Base-by-base conservation (phyloP, 345 rosid genomes). In the Gossypioides kirkii region DNA sequence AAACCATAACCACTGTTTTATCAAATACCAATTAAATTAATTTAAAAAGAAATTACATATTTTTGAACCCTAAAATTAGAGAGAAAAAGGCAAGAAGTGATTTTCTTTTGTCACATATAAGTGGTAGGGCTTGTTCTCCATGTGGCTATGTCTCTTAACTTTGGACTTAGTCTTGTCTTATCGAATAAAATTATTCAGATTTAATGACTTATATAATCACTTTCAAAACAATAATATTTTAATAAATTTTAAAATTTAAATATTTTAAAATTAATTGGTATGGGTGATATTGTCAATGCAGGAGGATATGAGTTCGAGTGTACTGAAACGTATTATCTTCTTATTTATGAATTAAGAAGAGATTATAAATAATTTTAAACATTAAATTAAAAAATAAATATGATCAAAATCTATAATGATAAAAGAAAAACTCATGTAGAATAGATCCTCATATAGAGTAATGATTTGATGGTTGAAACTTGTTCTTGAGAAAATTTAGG, bases 241-340 rank as follows among this genome's bases (percentile, higher is more conserved):
- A 45, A 45, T 45, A 9, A 45, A 18, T 2, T n/a, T 53, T 8
- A 53, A 53, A 47, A 4, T 32, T 32, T 32, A 32, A 32, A 32
- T 0, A 32, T 32, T 6, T 32, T 32, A 32, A 32, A 32, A 32
- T 32, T 1, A 32, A 32, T 0, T 5, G 1, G 1, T 5, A 32
- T 32, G 38, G 1, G 0, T 32, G 5, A 32, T 32, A 0, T 0
- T 32, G 0, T 0, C 5, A 32, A 4, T 0, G 0, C 5, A 32
- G 5, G 0, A 32, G 0, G 0, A 32, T 5, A 32, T 32, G 1
- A 0, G 0, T 5, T 5, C 5, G 5, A 32, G 7, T 32, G 0
- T 0, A 0, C 0, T 0, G 1, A 32, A 5, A 0, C 1, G 0
- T 0, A 32, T 32, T 5, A 32, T 1, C 1, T 32, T n/a, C n/a